phyloP scores from a whole-genome alignment of 2,329 filamentous ascomycete genomes.

The Phialemoniopsis sp. region DNA sequence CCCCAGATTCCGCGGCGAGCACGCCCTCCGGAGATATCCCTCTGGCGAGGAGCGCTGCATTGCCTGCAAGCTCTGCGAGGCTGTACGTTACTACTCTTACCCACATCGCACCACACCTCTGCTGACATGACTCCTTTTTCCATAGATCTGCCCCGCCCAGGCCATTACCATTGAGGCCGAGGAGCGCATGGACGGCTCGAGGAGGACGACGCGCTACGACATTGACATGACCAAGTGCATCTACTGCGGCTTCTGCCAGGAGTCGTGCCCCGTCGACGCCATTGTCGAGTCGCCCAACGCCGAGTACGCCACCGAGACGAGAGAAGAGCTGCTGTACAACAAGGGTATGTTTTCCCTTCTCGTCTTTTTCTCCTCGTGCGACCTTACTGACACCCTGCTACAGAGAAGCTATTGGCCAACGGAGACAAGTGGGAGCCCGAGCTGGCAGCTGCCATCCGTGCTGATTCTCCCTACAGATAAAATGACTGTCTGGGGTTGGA shows the following conservation, averaged over 20 bases:
- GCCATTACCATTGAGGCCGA: slow-evolving; percentile 99
- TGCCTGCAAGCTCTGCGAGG: slow-evolving; percentile 99
- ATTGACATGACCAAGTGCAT: slow-evolving; percentile 99
- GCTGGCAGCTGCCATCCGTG: slow-evolving; percentile 84
- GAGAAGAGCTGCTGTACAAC: slow-evolving; percentile 96
- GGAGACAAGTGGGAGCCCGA: slow-evolving; percentile 98
- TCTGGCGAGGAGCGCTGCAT: slow-evolving; percentile 99
- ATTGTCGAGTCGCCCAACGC: slow-evolving; percentile 65
- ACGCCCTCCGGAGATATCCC: slow-evolving; percentile 92
- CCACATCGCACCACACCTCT: background rate
- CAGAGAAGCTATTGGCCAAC: slow-evolving; percentile 81
- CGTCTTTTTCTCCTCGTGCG: background rate
- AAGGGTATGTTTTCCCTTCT: slow-evolving; percentile 51
- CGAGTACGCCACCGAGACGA: slow-evolving; percentile 61
- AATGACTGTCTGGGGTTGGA: slow-evolving; percentile 8
- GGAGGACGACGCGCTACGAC: slow-evolving; percentile 94
- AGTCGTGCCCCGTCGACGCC: slow-evolving; percentile 96
- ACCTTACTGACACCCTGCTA: slow-evolving; percentile 13
- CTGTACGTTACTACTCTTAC: slow-evolving; percentile 39
- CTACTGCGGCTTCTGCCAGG: slow-evolving; percentile 99
- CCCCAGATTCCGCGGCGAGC: slow-evolving; percentile 95
- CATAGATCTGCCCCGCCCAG: slow-evolving; percentile 85
- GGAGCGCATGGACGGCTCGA: slow-evolving; percentile 91
- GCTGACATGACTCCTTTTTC: background rate
- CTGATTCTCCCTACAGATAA: slow-evolving; percentile 89